These are phyloP conservation scores for Groenewaldozyma salmanticensis DNA, from an alignment of 805 yeast species.

Conservation along the genomic window DNA sequence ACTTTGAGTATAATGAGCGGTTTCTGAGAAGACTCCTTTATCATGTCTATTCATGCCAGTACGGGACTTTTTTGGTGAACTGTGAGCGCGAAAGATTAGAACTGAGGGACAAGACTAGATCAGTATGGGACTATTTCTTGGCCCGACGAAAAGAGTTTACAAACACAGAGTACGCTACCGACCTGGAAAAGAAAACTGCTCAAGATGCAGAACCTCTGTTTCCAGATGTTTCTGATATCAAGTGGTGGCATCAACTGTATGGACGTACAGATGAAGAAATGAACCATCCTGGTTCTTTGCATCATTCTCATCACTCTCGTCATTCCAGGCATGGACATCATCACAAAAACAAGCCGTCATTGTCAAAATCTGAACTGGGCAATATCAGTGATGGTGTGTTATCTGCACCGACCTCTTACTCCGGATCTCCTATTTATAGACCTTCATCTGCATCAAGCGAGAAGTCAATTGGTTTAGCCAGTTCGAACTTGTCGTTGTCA, in stretches of 20 bases:
- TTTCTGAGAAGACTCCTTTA: constrained; percentile 76
- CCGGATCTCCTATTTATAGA: too few species aligned
- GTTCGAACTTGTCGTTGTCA: too few species aligned
- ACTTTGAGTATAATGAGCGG: constrained; percentile 83
- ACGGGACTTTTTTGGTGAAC: constrained; percentile 80
- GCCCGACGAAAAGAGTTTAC: constrained; percentile 64
- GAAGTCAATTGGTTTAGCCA: too few species aligned
- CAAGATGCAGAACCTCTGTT: constrained; percentile 35
- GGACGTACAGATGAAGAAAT: constrained; percentile 66
- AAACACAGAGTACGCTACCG: constrained; percentile 39
- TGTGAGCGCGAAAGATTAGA: constrained; percentile 53
- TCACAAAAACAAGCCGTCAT: background rate
- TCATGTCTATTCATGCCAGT: constrained; percentile 88
- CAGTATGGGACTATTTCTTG: constrained; percentile 90
- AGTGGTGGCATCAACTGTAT: constrained; percentile 85
- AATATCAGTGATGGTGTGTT: too few species aligned
- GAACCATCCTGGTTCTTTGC: constrained; percentile 27
- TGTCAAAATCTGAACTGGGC: too few species aligned
- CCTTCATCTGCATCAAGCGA: too few species aligned
- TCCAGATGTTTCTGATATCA: constrained; percentile 52
- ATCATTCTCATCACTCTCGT: background rate
- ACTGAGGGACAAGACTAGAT: constrained; percentile 45
- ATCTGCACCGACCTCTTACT: too few species aligned
- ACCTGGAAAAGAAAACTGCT: constrained; percentile 7
- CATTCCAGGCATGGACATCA: background rate